Evolutionary conservation across 2,329 filamentous ascomycete genomes (phyloP).

Genomic region (Claviceps cyperi): DNA sequence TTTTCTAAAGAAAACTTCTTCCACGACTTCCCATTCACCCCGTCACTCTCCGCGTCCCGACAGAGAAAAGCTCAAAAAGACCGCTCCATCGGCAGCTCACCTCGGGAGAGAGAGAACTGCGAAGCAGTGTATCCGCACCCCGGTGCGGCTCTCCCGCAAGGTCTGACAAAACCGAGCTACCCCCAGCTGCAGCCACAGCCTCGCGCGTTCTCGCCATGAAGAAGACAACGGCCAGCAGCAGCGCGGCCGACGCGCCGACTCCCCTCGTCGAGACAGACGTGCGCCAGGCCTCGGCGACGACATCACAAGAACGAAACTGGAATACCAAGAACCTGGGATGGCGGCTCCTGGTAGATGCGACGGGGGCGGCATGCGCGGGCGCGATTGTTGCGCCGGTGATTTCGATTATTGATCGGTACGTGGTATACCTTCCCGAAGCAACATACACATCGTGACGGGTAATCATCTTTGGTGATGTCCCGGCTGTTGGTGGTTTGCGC

Average conservation of each 20-base stretch:
- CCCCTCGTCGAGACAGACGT: not conserved
- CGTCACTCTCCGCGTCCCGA: not conserved
- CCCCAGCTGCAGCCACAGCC: no score
- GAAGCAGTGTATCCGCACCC: conserved; percentile 1
- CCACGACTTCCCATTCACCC: no score
- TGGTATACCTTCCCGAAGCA: not conserved
- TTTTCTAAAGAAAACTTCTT: no score
- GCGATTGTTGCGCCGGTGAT: conserved; percentile 71
- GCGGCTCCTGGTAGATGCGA: conserved; percentile 52
- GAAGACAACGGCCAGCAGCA: no score
- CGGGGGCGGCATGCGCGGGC: conserved; percentile 57
- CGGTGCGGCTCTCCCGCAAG: not conserved
- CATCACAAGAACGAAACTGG: conserved; percentile 29
- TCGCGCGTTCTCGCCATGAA: no score
- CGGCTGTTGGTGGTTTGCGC: no score
- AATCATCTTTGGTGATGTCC: no score
- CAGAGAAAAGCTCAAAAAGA: not conserved
- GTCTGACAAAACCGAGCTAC: not conserved
- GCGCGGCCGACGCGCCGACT: not conserved
- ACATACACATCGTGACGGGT: no score
- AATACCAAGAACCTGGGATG: conserved; percentile 60
- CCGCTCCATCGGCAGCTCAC: no score
- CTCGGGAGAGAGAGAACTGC: not conserved
- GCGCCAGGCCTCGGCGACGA: not conserved
- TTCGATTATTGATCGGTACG: conserved; percentile 71